phyloP scores from a whole-genome alignment of 495 filamentous ascomycete genomes.

The Xanthoparmelia taractica region DNA sequence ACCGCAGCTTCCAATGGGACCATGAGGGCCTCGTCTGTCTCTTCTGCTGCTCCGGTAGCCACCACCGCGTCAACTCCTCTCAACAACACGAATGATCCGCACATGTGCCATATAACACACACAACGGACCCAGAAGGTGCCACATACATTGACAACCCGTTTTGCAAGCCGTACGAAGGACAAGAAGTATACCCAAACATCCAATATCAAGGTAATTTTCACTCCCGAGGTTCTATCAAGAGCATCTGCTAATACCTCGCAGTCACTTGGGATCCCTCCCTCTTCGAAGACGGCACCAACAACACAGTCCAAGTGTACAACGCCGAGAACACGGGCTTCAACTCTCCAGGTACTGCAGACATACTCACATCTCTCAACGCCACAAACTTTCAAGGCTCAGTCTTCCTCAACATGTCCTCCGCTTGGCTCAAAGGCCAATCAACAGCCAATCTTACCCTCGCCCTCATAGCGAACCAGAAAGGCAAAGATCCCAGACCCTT shows the following conservation, averaged over 20 bases:
- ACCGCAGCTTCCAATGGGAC: slow-evolving; percentile 11
- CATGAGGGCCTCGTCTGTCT: background rate
- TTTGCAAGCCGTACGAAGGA: slow-evolving; percentile 6
- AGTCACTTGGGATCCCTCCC: slow-evolving; percentile 14
- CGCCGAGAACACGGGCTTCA: background rate
- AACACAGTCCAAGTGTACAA: slow-evolving; percentile 10
- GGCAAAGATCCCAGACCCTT: background rate
- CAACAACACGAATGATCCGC: slow-evolving; percentile 20
- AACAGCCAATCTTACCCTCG: slow-evolving; percentile 13
- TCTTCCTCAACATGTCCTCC: slow-evolving; percentile 13
- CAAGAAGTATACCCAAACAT: slow-evolving; percentile 6
- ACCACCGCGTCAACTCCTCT: slow-evolving; percentile 6
- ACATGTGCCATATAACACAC: slow-evolving; percentile 15
- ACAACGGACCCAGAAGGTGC: background rate
- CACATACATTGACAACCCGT: slow-evolving; percentile 3
- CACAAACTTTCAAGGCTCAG: slow-evolving; percentile 8
- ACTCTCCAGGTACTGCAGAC: background rate
- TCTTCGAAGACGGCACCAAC: slow-evolving; percentile 8
- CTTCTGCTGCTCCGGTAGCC: slow-evolving; percentile 10
- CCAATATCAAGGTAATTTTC: slow-evolving; percentile 3
- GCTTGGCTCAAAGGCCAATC: slow-evolving; percentile 8
- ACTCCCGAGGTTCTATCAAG: too few relatives aligned
- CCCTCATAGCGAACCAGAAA: background rate
- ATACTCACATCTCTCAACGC: background rate
- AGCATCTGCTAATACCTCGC: background rate